These are phyloP conservation scores for Pleurotus djamor DNA, from an alignment of 768 basidiomycete genomes.

Conservation along the genomic window DNA sequence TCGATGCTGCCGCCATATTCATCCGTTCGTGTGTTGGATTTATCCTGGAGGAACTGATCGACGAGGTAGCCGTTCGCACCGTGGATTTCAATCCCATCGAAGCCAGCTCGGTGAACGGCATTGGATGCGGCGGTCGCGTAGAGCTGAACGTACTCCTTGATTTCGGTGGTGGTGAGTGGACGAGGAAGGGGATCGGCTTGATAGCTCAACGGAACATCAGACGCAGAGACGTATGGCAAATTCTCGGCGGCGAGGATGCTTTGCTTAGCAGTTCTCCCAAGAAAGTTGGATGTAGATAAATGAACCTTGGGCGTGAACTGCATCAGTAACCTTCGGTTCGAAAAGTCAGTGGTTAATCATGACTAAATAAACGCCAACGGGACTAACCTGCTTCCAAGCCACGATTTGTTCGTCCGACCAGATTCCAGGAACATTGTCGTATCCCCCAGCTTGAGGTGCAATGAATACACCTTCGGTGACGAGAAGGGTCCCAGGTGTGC, in stretches of 20 bases:
- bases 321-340: background rate
- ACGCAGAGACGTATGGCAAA: background rate
- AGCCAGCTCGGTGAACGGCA: background rate
- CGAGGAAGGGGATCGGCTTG: background rate
- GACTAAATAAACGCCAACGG: background rate
- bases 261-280: background rate
- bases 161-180: background rate
- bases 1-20: conserved; percentile 41
- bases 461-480: background rate
- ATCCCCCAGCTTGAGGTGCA: background rate
- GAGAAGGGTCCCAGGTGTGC: background rate
- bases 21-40: conserved; percentile 35
- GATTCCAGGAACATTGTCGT: background rate
- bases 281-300: background rate
- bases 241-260: background rate
- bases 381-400: background rate
- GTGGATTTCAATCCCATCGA: conserved; percentile 15
- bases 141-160: background rate
- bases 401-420: background rate
- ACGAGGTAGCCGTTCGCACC: conserved; percentile 29
- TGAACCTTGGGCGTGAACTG: background rate
- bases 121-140: background rate
- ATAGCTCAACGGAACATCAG: background rate
- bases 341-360: background rate
- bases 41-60: conserved; percentile 32